Base-by-base conservation (phyloP, 164 flowering plant genomes). In the Tinospora cordifolia region DNA sequence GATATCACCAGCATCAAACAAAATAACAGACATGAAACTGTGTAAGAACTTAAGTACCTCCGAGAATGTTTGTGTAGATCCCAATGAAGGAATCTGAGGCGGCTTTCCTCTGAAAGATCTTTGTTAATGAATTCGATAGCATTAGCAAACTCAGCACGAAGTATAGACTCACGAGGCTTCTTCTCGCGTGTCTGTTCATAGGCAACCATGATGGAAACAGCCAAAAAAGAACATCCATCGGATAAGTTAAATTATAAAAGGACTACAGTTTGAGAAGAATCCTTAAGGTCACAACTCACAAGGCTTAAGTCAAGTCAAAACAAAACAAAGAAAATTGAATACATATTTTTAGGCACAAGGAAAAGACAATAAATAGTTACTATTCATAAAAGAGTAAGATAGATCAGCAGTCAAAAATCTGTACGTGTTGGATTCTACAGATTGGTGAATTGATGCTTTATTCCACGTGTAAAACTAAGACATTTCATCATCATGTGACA, bases 161-260 rank as follows among this genome's bases (percentile, higher is more conserved):
- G 92, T 73, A 92, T 86, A 10, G 93, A 87, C 77, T 95, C 99
- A 36, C 99, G 83, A 34, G 96, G 98, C 83, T 81, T 91, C 83
- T 83, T 88, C 83, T 95, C 99, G 67, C 76, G 80, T n/a, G 88
- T 85, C 99, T 95, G 83, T 70, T 27, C 70, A 46, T 47, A 36
- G 51, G 26, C 63, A 74, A 58, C 62, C 75, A 69, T 49, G 26
- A 59, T 19, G 25, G 22, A 3, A n/a, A 65, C 26, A 10, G 49
- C 21, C 27, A 47, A 38, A 6, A n/a, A 14, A 39, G 51, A 44
- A 8, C 12, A 15, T 12, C 13, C 30, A 22, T 26, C 65, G 26
- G 9, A 58, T 58, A 17, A 58, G 0, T 17, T 58, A 0, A 3
- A 64, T 0, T n/a, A 30, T 21, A n/a, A 10, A 21, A 54, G 12